phyloP scores from a whole-genome alignment of 1,284 basidiomycete genomes.

The Leucoagaricus sp. region DNA sequence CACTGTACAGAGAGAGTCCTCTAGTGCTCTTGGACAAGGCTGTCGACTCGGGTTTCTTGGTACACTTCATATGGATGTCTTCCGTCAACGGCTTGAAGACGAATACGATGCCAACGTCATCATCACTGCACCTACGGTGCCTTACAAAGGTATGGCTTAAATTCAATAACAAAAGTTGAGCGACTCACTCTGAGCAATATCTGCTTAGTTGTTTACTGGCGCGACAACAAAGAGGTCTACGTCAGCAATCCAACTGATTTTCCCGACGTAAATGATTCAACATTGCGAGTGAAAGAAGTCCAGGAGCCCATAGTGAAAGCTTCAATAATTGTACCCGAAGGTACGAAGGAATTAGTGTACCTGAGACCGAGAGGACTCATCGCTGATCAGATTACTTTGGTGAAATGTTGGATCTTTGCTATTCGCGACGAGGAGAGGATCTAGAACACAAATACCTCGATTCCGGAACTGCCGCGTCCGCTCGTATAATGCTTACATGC shows the following conservation, averaged over 20 bases:
- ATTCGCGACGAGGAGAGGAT: slow-evolving; percentile 75
- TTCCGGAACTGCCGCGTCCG: slow-evolving; percentile 48
- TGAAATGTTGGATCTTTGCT: slow-evolving; percentile 91
- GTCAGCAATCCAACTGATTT: slow-evolving; percentile 94
- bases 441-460: slow-evolving; percentile 82
- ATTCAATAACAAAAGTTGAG: too few species aligned
- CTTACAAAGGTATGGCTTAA: slow-evolving; percentile 73
- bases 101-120: slow-evolving; percentile 93
- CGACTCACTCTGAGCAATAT: neutral
- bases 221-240: slow-evolving; percentile 57
- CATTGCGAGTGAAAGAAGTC: slow-evolving; percentile 66
- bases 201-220: slow-evolving; percentile 64
- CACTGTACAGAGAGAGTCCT: slow-evolving; percentile 90
- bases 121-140: slow-evolving; percentile 91
- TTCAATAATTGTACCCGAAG: slow-evolving; percentile 91
- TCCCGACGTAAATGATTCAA: slow-evolving; percentile 75
- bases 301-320: slow-evolving; percentile 90
- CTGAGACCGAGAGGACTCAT: neutral
- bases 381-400: slow-evolving; percentile 70
- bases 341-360: slow-evolving; percentile 40
- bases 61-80: slow-evolving; percentile 96
- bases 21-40: slow-evolving; percentile 93
- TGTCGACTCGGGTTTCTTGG: slow-evolving; percentile 95
- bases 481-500: slow-evolving; percentile 80
- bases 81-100: slow-evolving; percentile 94